A percentile compares a stretch with the other conserved stretches of the same genome.
Conservation (phyloP, 2,329 filamentous ascomycete species). For the Talaromyces islandicus region DNA sequence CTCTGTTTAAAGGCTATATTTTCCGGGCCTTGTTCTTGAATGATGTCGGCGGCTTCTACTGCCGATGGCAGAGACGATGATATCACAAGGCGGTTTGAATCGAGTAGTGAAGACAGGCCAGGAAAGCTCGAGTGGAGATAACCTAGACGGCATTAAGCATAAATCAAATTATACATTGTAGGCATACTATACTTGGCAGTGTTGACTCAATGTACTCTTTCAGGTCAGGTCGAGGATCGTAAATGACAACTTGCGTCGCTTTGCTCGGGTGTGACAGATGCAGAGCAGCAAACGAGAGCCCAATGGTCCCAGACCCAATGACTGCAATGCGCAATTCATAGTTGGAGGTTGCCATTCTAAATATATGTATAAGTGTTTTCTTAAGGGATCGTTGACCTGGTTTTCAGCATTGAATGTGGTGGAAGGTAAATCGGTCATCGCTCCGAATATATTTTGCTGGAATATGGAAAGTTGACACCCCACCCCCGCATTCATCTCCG, state of each 20-base stretch:
- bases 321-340: slow-evolving; percentile 25
- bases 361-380: neutral
- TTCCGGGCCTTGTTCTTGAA: slow-evolving; percentile 58
- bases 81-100: slow-evolving; percentile 26
- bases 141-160: neutral
- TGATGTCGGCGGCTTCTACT: slow-evolving; percentile 42
- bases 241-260: slow-evolving; percentile 25
- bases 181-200: slow-evolving; percentile 25
- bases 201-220: slow-evolving; percentile 37
- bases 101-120: slow-evolving; percentile 10
- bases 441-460: neutral
- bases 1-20: slow-evolving; percentile 45
- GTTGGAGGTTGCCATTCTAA: neutral
- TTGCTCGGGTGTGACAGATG: slow-evolving; percentile 16
- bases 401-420: too few species aligned
- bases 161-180: neutral
- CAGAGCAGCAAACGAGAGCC: slow-evolving; percentile 49
- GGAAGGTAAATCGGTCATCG: neutral
- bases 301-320: slow-evolving; percentile 44
- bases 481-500: neutral
- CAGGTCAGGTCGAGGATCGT: slow-evolving; percentile 47
- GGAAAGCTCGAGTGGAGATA: slow-evolving; percentile 1
- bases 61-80: slow-evolving; percentile 33
- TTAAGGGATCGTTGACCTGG: too few species aligned
- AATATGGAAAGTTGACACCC: neutral